Evolutionary conservation across 257 asterid genomes (phyloP), one percentile per base, ranked within the genome.

Genomic region (Solanum peruvianum): DNA sequence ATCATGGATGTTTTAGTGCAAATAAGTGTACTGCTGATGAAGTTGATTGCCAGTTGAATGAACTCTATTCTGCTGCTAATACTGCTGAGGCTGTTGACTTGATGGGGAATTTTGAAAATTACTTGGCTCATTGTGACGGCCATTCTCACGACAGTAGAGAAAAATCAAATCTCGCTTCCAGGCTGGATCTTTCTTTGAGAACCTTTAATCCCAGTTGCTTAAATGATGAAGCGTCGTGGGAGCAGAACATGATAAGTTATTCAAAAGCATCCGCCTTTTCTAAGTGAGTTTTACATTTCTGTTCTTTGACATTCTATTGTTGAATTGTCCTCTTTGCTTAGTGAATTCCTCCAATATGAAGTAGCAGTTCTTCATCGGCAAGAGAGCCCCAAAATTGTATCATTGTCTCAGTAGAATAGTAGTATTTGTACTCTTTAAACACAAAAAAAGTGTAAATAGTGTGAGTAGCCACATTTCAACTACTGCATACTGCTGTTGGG

Each of bases 241-340:
- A 92, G 85, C 88, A 88, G 87, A 92, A 58, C 35, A 72, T 83
- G 76, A 87, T 96, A 86, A 95, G 94, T 89, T 98, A 93, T 89
- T 95, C 99, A 5, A 94, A 94, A 89, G 96, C 95, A 82, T 97
- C 99, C 11, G 93, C 99, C 71, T 97, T 97, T 89, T 93, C 98
- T 23, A 86, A 96, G 99, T 97, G 90, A 95, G 98, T 90, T 85
- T 87, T 78, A 42, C n/a, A 87, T 35, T 83, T 29, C 35, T 35
- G 35, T 70, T 81, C 44, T 29, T 81, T 81, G 85, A 33, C 69
- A 81, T 49, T 81, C 45, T 29, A 10, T 16, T 81, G 69, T 49
- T 81, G 45, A 49, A 81, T 31, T 81, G 27, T 49, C 69, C 85
- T 49, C 45, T 81, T 81, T 18, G 45, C 69, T 49, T 11, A 81